Percentiles rank a stretch among this genome's conserved stretches.
These are phyloP conservation scores for Tylopilus sp. DNA, from an alignment of 768 basidiomycete genomes.

Conservation along the genomic window DNA sequence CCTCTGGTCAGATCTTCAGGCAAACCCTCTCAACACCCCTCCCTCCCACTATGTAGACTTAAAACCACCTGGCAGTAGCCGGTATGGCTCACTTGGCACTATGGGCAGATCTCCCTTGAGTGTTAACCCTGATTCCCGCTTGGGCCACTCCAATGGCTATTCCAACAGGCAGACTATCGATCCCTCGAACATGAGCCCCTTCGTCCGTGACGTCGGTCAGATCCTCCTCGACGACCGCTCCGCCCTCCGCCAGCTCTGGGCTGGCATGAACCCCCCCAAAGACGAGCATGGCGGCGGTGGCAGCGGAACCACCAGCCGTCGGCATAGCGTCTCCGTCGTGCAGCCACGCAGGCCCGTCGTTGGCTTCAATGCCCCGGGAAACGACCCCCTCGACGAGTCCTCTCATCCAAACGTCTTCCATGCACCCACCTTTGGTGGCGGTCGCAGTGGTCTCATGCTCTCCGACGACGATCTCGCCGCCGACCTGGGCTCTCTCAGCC, in stretches of 20 bases:
- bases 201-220: conserved; percentile 78
- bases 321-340: conserved; percentile 82
- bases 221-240: conserved; percentile 73
- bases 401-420: conserved; percentile 32
- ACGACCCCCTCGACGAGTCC: conserved; percentile 42
- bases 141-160: conserved; percentile 46
- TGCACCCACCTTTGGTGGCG: conserved; percentile 36
- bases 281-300: conserved; percentile 62
- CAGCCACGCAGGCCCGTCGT: conserved; percentile 67
- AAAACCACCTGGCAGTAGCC: conserved; percentile 57
- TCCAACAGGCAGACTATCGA: conserved; percentile 44
- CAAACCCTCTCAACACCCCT: conserved; percentile 58
- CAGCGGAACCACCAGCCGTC: conserved; percentile 78
- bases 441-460: conserved; percentile 61
- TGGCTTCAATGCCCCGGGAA: conserved; percentile 39
- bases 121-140: conserved; percentile 47
- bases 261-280: conserved; percentile 59
- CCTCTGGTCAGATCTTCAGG: conserved; percentile 57
- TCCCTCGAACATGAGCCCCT: conserved; percentile 79
- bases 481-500: conserved; percentile 60
- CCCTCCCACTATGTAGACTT: conserved; percentile 55
- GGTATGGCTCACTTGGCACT: conserved; percentile 61
- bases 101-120: conserved; percentile 54
- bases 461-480: conserved; percentile 80
- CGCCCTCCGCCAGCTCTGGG: conserved; percentile 72